phyloP scores from a whole-genome alignment of 2,329 filamentous ascomycete genomes.

The Trichoderma citrinoviride region DNA sequence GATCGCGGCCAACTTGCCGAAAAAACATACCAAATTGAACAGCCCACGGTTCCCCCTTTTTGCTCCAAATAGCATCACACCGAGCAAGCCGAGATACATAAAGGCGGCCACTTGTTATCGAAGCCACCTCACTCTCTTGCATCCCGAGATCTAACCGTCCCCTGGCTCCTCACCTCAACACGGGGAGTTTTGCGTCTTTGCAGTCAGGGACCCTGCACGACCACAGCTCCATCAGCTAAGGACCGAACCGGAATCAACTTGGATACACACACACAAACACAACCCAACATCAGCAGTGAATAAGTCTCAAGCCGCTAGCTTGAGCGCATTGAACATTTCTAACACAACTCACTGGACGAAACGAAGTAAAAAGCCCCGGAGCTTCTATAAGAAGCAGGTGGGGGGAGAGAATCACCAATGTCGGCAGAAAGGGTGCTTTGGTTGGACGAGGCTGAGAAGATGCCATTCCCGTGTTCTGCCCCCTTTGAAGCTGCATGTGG shows the following conservation, averaged over 20 bases:
- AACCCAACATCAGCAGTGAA: neutral
- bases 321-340: neutral
- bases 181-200: neutral
- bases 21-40: neutral
- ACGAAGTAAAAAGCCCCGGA: no score
- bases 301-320: neutral
- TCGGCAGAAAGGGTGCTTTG: no score
- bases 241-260: constrained; percentile 2
- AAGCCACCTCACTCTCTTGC: neutral
- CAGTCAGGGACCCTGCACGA: neutral
- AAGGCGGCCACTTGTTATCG: neutral
- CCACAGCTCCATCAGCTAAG: constrained; percentile 9
- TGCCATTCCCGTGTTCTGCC: no score
- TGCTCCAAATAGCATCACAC: neutral
- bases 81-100: neutral
- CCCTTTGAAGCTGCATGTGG: no score
- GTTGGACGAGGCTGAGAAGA: no score
- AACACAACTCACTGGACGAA: neutral
- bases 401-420: no score
- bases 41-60: neutral
- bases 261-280: no score
- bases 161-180: neutral
- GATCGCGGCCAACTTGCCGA: neutral
- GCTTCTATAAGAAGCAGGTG: no score
- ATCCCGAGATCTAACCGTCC: constrained; percentile 11